These are phyloP conservation scores for Citrus inodora DNA, from an alignment of 345 rosid species.

Conservation along the genomic window DNA sequence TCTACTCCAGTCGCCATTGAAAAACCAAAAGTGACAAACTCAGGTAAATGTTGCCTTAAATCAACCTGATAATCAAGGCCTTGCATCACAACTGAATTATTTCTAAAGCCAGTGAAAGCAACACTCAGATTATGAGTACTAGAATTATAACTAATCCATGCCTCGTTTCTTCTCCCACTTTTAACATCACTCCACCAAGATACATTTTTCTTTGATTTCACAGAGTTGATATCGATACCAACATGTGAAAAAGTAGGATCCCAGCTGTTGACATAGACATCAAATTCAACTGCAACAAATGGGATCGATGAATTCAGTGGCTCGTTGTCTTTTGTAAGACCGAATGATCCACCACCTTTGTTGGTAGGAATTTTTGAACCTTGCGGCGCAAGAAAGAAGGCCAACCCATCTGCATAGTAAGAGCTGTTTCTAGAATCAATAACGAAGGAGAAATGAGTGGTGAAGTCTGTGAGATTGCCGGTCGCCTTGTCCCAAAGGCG, in stretches of 20 bases:
- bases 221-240: conserved; percentile 24
- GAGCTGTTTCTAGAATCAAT: conserved; percentile 4
- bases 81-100: background rate
- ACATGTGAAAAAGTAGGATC: conserved; percentile 25
- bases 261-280: conserved; percentile 13
- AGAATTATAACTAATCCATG: conserved; percentile 30
- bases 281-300: conserved; percentile 26
- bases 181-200: background rate
- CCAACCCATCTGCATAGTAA: background rate
- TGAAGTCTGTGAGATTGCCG: conserved; percentile 20
- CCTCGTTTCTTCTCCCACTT: conserved; percentile 13
- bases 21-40: conserved; percentile 27
- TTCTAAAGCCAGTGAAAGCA: conserved; percentile 7
- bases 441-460: conserved; percentile 19
- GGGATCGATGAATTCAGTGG: background rate
- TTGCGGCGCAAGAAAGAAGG: conserved; percentile 3
- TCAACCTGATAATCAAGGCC: background rate
- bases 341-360: conserved; percentile 6
- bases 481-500: conserved; percentile 22
- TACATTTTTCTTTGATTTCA: conserved; percentile 4
- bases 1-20: conserved; percentile 22
- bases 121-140: conserved; percentile 11
- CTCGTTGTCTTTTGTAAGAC: conserved; percentile 10
- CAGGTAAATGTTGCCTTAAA: conserved; percentile 10
- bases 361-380: background rate